Evolutionary conservation across 805 yeast species (phyloP), one percentile per base, ranked within the genome.

Genomic region (Yarrowia divulgata): DNA sequence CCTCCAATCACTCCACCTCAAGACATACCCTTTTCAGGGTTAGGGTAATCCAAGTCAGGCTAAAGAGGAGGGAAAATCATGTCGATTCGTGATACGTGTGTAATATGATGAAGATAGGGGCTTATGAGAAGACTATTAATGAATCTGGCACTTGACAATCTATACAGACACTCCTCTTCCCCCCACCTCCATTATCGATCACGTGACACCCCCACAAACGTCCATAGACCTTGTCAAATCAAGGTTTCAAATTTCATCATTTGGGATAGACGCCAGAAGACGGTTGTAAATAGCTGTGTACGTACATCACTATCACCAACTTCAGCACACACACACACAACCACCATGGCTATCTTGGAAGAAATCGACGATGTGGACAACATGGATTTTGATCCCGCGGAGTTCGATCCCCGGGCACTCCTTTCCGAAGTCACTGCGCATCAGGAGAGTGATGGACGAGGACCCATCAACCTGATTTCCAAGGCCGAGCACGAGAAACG

Each of bases 341-440:
- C 62, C 37, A 50, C 35, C 52, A 75, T 75, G 78, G 77, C 78
- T n/a, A 73, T 74, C 58, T 73, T 79, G 64, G 82, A 80, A 73
- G 81, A 80, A 72, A 73, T 78, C 69, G 93, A 89, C 77, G 90
- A 87, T 75, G 96, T 91, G 79, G 98, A 93, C 76, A 88, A 93
- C 80, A 83, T 92, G 87, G 97, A 94, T 74, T 89, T 91, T 90
- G 97, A 93, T 79, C 82, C 93, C 35, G 96, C 97, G 3, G 96
- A 94, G 80, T 90, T 92, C 72, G 98, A 93, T 78, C 93, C 81
- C 81, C 60, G 74, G 43, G 79, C 78, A 68, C 79, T 80, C 54
- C 76, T 80, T 67, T 76, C 78, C 37, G 72, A 71, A 57, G 68
- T 39, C 37, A 63, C 68, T 0, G 57, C 55, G 13, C 57, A 49